Evolutionary conservation across 192 early-diverging fungal species (phyloP), one percentile per base, ranked within the genome.

Genomic region (Coemansia sp.): DNA sequence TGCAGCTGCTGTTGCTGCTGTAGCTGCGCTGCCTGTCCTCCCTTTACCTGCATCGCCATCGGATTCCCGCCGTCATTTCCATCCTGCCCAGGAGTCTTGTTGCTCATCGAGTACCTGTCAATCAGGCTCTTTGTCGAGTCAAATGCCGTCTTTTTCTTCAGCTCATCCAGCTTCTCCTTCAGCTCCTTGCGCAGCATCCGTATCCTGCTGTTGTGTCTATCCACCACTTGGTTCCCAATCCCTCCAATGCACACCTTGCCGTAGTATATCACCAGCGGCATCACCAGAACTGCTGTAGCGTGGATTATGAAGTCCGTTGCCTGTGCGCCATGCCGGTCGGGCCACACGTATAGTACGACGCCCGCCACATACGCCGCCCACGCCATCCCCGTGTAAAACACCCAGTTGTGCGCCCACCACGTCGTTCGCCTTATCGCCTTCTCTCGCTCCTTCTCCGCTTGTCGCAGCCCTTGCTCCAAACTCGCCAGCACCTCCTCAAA

Each of bases 131-230:
- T 92, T 42, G 96, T 96, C 29, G 88, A 81, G 63, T 96, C 93
- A 72, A 92, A 98, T 1, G 90, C 88, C 0, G 93, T 95, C 73
- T 92, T 95, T 67, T 95, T 94, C 80, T 98, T 98, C 61, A 98
- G 83, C 73, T 95, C 96, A 61, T 98, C 94, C 15, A 98, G 74
- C 73, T 90, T 87, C 45, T 82, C 84, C 63, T 89, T 90, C 62
- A 90, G 84, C 60, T 90, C 73, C 41, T 77, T 77, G n/a, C 75
- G 71, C 46, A 85, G 71, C 23, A 59, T 54, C 19, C 59, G 71
- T 46, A 88, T 64, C 23, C 50, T 63, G 5, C 49, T 57, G 22
- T 76, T 65, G 17, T 81, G 70, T n/a, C 60, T 34, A 40, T 38
- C 61, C 55, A 74, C 61, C 10, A 56, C 65, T 23, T 71, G 72